These are phyloP conservation scores for Oemleria cerasiformis DNA, from an alignment of 306 rosid genomes.

Conservation along the genomic window DNA sequence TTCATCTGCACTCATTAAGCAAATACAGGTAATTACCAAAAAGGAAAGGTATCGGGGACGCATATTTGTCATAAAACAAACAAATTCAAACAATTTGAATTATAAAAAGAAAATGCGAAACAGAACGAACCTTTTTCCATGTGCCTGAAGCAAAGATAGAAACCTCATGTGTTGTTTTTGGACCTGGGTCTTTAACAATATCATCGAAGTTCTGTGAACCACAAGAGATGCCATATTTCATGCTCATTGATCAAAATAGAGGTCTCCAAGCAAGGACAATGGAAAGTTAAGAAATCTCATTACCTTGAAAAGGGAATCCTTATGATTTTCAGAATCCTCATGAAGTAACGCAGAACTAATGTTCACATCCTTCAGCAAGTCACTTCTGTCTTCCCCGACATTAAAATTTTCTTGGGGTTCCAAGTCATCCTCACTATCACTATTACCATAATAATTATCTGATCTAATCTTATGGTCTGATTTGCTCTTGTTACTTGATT, in stretches of 20 bases:
- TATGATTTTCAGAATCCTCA: constrained; percentile 41
- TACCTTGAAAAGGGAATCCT: constrained; percentile 70
- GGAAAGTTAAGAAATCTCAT: constrained; percentile 11
- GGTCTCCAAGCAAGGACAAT: not conserved
- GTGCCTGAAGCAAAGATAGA: constrained; percentile 67
- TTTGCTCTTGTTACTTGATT: constrained; percentile 41
- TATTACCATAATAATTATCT: constrained; percentile 49
- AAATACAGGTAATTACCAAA: constrained; percentile 8
- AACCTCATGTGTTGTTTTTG: constrained; percentile 75
- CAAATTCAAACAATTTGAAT: not conserved
- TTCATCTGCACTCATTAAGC: constrained; percentile 50
- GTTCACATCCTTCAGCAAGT: constrained; percentile 31
- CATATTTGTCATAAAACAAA: not conserved
- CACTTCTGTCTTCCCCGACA: constrained; percentile 25
- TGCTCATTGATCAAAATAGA: constrained; percentile 22
- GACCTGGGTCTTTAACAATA: constrained; percentile 61
- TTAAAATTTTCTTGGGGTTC: constrained; percentile 33
- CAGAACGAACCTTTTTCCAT: constrained; percentile 68
- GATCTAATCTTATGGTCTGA: constrained; percentile 40
- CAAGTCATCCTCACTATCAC: constrained; percentile 71
- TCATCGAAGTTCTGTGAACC: constrained; percentile 56
- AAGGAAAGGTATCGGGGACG: not conserved
- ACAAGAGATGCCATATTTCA: constrained; percentile 28
- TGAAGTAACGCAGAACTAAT: constrained; percentile 28
- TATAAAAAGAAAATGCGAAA: not conserved